Conservation (phyloP, 2,329 filamentous ascomycete species). For the Tricladium varicosporioides region DNA sequence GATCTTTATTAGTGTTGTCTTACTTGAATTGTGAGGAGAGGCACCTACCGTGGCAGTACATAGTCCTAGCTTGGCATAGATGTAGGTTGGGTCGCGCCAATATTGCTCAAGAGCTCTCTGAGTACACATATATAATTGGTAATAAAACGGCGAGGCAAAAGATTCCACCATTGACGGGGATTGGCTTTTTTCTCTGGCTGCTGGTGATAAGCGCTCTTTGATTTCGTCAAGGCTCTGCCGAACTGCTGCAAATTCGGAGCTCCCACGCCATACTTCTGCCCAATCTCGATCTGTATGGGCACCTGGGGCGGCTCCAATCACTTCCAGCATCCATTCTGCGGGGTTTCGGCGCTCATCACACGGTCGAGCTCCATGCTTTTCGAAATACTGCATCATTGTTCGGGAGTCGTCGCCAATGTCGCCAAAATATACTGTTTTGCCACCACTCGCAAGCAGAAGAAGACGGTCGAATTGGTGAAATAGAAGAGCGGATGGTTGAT, state of each 20-base stretch:
- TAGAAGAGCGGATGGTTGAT: slow-evolving; percentile 87
- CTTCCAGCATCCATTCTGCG: slow-evolving; percentile 73
- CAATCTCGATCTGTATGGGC: slow-evolving; percentile 60
- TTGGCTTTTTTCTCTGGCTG: slow-evolving; percentile 33
- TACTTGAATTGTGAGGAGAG: neutral
- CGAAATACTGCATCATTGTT: slow-evolving; percentile 59
- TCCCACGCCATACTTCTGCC: slow-evolving; percentile 54
- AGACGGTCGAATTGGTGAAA: slow-evolving; percentile 86
- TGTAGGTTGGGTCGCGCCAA: slow-evolving; percentile 62
- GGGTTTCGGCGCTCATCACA: slow-evolving; percentile 71
- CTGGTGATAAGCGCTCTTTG: slow-evolving; percentile 39
- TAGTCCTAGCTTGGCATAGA: slow-evolving; percentile 18
- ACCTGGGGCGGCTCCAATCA: slow-evolving; percentile 55
- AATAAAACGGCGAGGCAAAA: slow-evolving; percentile 58
- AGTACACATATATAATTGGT: slow-evolving; percentile 52
- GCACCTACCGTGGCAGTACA: neutral
- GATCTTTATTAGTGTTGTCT: neutral
- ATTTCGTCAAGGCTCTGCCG: slow-evolving; percentile 31
- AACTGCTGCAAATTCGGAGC: slow-evolving; percentile 26
- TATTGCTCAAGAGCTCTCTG: slow-evolving; percentile 58
- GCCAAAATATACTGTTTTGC: slow-evolving; percentile 74
- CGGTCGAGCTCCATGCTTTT: slow-evolving; percentile 60
- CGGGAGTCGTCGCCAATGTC: slow-evolving; percentile 56
- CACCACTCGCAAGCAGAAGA: slow-evolving; percentile 71
- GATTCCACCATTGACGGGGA: slow-evolving; percentile 39